A percentile compares a stretch with the other conserved stretches of the same genome.
Conservation (phyloP, 1,139 yeast species). For the Taphrina betulina region DNA sequence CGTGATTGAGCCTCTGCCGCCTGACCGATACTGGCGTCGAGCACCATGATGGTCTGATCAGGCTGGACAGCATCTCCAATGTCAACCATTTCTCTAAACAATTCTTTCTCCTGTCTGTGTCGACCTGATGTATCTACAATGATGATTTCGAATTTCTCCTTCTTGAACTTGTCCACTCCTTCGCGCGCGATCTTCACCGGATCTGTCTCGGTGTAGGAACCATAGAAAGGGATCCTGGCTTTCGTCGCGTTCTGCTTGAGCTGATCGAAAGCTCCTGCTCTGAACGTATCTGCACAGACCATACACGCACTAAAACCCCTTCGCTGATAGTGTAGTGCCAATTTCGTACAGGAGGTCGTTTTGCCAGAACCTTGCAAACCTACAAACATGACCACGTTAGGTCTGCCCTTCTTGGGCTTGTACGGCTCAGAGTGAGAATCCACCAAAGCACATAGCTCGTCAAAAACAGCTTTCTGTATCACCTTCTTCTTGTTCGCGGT, state of each 20-base stretch:
- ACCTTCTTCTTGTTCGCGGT: conserved; percentile 66
- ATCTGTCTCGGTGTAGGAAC: conserved; percentile 92
- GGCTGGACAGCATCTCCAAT: conserved; percentile 84
- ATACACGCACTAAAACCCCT: conserved; percentile 92
- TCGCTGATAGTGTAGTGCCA: conserved; percentile 90
- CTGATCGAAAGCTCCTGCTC: conserved; percentile 99
- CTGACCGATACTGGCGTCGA: conserved; percentile 97
- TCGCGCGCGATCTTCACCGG: conserved; percentile 89
- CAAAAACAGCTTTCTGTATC: conserved; percentile 84
- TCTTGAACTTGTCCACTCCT: conserved; percentile 88
- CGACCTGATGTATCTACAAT: conserved; percentile 98
- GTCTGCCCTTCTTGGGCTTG: conserved; percentile 77
- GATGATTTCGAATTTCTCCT: conserved; percentile 86
- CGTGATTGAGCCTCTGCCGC: conserved; percentile 94
- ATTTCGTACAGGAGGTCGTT: conserved; percentile 93
- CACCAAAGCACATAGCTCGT: conserved; percentile 81
- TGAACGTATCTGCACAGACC: conserved; percentile 97
- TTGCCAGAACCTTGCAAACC: conserved; percentile 99
- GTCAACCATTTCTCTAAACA: conserved; percentile 92
- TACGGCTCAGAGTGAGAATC: conserved; percentile 67
- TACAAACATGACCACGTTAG: conserved; percentile 88
- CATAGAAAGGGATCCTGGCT: conserved; percentile 90
- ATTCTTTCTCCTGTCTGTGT: conserved; percentile 89
- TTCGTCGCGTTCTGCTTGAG: conserved; percentile 95
- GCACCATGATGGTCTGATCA: conserved; percentile 92